These are phyloP conservation scores for Aspergillus unguis DNA, from an alignment of 2,329 filamentous ascomycete genomes.

Conservation along the genomic window DNA sequence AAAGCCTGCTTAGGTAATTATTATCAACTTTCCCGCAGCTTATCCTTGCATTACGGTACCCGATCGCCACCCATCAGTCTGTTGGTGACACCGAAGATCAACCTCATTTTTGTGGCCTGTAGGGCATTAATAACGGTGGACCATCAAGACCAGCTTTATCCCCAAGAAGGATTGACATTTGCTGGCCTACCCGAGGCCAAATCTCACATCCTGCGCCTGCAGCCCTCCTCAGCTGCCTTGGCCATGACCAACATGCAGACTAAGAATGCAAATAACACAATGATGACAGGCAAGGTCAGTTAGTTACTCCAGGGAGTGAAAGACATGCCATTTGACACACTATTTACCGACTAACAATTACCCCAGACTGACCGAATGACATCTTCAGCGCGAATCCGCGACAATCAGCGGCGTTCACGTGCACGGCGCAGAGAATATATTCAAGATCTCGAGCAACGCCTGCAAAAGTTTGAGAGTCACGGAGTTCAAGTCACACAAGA, in stretches of 20 bases:
- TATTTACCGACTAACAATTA: slow-evolving; percentile 1
- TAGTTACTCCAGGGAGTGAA: background rate
- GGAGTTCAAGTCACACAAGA: slow-evolving; percentile 68
- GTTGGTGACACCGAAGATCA: slow-evolving; percentile 1
- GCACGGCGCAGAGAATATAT: background rate
- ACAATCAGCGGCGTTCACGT: background rate
- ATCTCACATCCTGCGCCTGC: background rate
- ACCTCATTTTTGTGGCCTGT: background rate
- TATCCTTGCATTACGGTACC: slow-evolving; percentile 1
- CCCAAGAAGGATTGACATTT: background rate
- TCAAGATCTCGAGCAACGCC: slow-evolving; percentile 56
- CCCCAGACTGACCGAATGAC: background rate
- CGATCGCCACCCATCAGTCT: slow-evolving; percentile 1
- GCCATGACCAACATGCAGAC: background rate
- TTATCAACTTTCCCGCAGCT: slow-evolving; percentile 1
- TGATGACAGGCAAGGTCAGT: background rate
- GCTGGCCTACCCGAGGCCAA: background rate
- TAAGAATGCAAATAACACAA: background rate
- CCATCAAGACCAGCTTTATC: background rate
- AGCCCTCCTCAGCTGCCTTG: slow-evolving; percentile 1
- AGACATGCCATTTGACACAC: background rate
- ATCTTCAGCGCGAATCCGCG: background rate
- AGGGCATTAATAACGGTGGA: slow-evolving; percentile 1
- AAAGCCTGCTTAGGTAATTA: slow-evolving; percentile 1
- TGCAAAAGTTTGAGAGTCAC: slow-evolving; percentile 60